Evolutionary conservation across 805 yeast species (phyloP).

Genomic region (Saccharomycopsis sp.): DNA sequence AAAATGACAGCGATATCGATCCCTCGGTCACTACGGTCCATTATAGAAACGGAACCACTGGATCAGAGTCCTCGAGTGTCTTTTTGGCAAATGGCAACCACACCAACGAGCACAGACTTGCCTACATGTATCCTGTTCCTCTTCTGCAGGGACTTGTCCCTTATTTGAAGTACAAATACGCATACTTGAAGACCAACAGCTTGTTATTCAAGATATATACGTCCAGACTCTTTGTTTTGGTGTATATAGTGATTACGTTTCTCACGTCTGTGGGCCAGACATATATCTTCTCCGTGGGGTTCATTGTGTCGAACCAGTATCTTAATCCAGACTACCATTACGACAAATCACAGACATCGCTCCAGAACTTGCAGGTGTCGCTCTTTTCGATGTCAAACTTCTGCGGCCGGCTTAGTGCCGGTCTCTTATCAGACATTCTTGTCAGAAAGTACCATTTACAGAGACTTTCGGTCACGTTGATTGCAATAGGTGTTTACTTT

Average conservation of each 20-base stretch:
- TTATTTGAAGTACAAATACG: not conserved
- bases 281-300: slow-evolving; percentile 70
- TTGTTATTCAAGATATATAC: slow-evolving; percentile 12
- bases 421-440: slow-evolving; percentile 57
- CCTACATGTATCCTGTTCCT: not conserved
- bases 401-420: slow-evolving; percentile 39
- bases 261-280: slow-evolving; percentile 45
- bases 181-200: not conserved
- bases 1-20: not conserved
- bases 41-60: not conserved
- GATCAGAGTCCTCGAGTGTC: not conserved
- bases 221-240: slow-evolving; percentile 14
- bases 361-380: slow-evolving; percentile 17
- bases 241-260: slow-evolving; percentile 9
- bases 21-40: not conserved
- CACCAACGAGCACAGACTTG: not conserved
- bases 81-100: slow-evolving; percentile 1
- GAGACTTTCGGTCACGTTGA: slow-evolving; percentile 56
- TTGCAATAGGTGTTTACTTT: slow-evolving; percentile 34
- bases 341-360: slow-evolving; percentile 2
- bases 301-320: slow-evolving; percentile 48
- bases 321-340: slow-evolving; percentile 14
- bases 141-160: not conserved
- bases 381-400: slow-evolving; percentile 16
- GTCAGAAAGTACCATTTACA: slow-evolving; percentile 46